Evolutionary conservation across 495 filamentous ascomycete genomes (phyloP).

Genomic region (Penicillium egyptiacum): DNA sequence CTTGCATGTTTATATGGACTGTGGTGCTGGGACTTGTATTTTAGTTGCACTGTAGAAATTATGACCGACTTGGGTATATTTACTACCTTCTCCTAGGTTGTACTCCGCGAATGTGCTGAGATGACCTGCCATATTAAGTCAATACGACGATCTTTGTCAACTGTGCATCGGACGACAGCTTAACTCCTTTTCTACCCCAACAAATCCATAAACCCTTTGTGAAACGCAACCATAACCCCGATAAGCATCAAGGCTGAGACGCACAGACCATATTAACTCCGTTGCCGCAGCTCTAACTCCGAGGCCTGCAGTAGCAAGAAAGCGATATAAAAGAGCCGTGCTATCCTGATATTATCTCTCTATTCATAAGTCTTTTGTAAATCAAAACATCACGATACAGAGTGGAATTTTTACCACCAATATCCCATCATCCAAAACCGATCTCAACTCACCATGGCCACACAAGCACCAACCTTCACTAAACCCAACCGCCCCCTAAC

Average conservation of each 20-base stretch:
- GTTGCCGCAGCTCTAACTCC: neutral
- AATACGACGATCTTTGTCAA: too few relatives aligned
- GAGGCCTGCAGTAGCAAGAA: neutral
- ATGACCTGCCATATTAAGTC: too few relatives aligned
- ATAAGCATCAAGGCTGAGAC: too few relatives aligned
- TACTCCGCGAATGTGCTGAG: too few relatives aligned
- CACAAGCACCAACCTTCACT: conserved; percentile 9
- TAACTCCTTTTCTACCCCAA: too few relatives aligned
- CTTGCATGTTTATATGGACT: conserved; percentile 10
- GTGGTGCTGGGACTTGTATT: conserved; percentile 2
- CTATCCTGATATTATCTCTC: neutral
- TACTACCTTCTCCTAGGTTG: neutral
- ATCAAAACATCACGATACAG: neutral
- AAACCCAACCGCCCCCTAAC: conserved; percentile 19
- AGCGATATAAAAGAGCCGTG: neutral
- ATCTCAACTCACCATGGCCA: neutral
- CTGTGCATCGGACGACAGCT: too few relatives aligned
- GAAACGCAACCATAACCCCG: too few relatives aligned
- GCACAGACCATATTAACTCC: neutral
- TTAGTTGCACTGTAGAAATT: neutral
- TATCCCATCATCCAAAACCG: neutral
- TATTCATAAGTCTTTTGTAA: too few relatives aligned
- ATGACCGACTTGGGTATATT: neutral
- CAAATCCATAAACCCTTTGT: too few relatives aligned
- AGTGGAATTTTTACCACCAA: neutral